phyloP scores from a whole-genome alignment of 2,329 filamentous ascomycete genomes.

The Colletotrichum tropicale region DNA sequence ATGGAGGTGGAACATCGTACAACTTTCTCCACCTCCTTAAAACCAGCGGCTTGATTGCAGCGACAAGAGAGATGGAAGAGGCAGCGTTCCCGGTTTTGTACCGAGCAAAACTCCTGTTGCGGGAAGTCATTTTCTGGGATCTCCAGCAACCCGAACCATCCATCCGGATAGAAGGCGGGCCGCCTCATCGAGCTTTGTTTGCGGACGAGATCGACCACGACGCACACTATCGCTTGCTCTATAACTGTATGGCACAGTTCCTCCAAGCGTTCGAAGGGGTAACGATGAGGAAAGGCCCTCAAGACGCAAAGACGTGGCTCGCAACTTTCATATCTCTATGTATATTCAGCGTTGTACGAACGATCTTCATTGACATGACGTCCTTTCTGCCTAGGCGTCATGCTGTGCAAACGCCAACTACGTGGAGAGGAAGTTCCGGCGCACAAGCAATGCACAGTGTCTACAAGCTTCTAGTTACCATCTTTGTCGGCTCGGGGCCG shows the following conservation, averaged over 20 bases:
- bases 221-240: slow-evolving; percentile 51
- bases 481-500: slow-evolving; percentile 49
- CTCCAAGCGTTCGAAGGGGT: slow-evolving; percentile 56
- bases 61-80: slow-evolving; percentile 52
- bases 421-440: slow-evolving; percentile 2
- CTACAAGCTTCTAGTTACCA: slow-evolving; percentile 55
- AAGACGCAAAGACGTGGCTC: slow-evolving; percentile 51
- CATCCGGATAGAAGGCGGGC: slow-evolving; percentile 36
- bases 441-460: slow-evolving; percentile 48
- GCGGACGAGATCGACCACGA: slow-evolving; percentile 50
- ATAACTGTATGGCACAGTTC: slow-evolving; percentile 56
- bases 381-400: slow-evolving; percentile 26
- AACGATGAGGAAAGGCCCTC: slow-evolving; percentile 40
- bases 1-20: slow-evolving; percentile 51
- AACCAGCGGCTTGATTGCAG: slow-evolving; percentile 53
- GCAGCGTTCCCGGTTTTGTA: slow-evolving; percentile 55
- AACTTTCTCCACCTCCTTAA: slow-evolving; percentile 58
- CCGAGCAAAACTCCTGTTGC: slow-evolving; percentile 58
- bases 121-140: slow-evolving; percentile 60
- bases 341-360: slow-evolving; percentile 61
- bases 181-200: slow-evolving; percentile 22
- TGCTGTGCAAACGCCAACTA: background rate
- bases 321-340: slow-evolving; percentile 60
- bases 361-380: slow-evolving; percentile 53
- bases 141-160: slow-evolving; percentile 53